Base-by-base conservation (phyloP, 352 stramenopile species). In the Thalassiosira oceanica region DNA sequence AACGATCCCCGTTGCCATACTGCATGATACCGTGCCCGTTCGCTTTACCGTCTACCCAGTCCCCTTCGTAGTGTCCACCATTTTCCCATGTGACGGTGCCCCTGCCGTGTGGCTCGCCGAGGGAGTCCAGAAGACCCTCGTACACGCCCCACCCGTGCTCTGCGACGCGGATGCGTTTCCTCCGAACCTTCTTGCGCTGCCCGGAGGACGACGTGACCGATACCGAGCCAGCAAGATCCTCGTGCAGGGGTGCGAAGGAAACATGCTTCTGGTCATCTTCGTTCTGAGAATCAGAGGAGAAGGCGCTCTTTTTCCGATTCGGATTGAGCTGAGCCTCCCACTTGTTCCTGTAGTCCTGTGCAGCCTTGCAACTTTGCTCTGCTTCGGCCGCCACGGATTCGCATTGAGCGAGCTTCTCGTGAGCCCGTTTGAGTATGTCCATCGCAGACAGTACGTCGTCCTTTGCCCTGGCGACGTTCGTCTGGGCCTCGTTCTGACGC, bases 61-160 rank as follows among this genome's bases (percentile, higher is more conserved):
- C 61, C 28, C 68, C 68, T 23, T 63, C 51, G 37, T 79, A 79
- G 28, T 65, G 74, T 0, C 68, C 61, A 13, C 68, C 68, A 45
- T 79, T 70, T 39, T 79, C 68, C 68, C 68, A 79, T 1, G 54
- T 66, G 16, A 79, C 43, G 1, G 35, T 58, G 16, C 67, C 67
- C 21, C 53, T 20, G 3, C 67, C 67, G 24, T 67, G 52, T n/a
- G 67, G 67, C 21, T 78, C 67, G 13, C 67, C 67, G 2, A 67
- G 36, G 4, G 46, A 27, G 56, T 78, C 67, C 0, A 74, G 28
- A 1, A 39, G 41, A 26, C 68, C 68, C 41, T 79, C 68, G 31
- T 79, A 79, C 8, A 62, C 42, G n/a, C 68, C 68, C 68, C 60
- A 73, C 10, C 68, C 68, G 45, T 79, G 68, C 56, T 79, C 68